Conservation (phyloP, 78 protist species). For the Dictyostelium discoideum region dicty_2.7 NC_007088.5:6443501-6444000, state of each 20-base stretch:
- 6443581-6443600: not conserved
- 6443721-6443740: not conserved
- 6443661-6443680: constrained; percentile 1
- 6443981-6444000: not conserved
- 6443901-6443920: not conserved
- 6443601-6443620: constrained; percentile 35
- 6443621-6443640: constrained; percentile 52
- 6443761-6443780: not conserved
- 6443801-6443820: not conserved
- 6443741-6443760: not conserved
- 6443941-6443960: not conserved
- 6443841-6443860: not conserved
- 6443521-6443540: constrained; percentile 66
- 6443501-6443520: constrained; percentile 54
- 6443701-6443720: not conserved
- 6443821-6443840: not conserved
- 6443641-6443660: constrained; percentile 10
- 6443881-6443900: not conserved
- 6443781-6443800: not conserved
- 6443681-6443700: not conserved
- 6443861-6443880: not conserved
- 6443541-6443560: constrained; percentile 44
- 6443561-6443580: constrained; percentile 13
- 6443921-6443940: not conserved
- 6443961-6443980: not conserved